Evolutionary conservation across 176 grass and related monocot species (phyloP).

Genomic region (Phoenix dactylifera): DNA sequence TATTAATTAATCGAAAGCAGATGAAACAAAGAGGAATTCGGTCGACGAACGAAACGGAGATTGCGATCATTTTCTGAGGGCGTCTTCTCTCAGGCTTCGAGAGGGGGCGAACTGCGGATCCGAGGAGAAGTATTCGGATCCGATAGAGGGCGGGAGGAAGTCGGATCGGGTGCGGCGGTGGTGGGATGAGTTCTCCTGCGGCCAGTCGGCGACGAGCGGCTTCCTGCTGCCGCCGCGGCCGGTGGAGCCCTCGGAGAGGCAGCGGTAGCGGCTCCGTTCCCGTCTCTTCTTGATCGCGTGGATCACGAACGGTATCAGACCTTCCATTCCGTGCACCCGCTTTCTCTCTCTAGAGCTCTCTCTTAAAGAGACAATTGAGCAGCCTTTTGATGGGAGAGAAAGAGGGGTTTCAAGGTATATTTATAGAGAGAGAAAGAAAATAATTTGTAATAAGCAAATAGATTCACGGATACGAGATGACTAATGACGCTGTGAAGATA

Average conservation of each 20-base stretch:
- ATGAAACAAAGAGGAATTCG: no score
- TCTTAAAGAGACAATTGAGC: no score
- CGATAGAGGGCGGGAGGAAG: conserved; percentile 11
- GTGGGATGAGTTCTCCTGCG: background rate
- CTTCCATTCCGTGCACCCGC: conserved; percentile 40
- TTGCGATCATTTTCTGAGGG: background rate
- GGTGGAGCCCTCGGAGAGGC: conserved; percentile 35
- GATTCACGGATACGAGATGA: no score
- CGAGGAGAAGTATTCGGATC: conserved; percentile 11
- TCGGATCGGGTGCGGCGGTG: conserved; percentile 29
- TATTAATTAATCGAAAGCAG: no score
- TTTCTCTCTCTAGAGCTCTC: no score
- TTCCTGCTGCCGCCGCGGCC: conserved; percentile 29
- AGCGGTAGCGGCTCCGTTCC: conserved; percentile 29
- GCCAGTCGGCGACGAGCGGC: conserved; percentile 27
- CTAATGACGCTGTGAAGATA: no score
- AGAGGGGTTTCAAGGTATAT: no score
- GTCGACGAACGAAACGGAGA: no score
- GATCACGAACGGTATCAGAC: conserved; percentile 78
- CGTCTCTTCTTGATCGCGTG: conserved; percentile 55
- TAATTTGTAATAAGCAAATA: no score
- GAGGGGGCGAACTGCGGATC: conserved; percentile 7
- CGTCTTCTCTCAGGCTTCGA: conserved; percentile 22
- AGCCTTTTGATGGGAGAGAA: no score
- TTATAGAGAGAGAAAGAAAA: no score